These are phyloP conservation scores for Alternaria atra DNA, from an alignment of 2,329 filamentous ascomycete genomes.

Conservation along the genomic window DNA sequence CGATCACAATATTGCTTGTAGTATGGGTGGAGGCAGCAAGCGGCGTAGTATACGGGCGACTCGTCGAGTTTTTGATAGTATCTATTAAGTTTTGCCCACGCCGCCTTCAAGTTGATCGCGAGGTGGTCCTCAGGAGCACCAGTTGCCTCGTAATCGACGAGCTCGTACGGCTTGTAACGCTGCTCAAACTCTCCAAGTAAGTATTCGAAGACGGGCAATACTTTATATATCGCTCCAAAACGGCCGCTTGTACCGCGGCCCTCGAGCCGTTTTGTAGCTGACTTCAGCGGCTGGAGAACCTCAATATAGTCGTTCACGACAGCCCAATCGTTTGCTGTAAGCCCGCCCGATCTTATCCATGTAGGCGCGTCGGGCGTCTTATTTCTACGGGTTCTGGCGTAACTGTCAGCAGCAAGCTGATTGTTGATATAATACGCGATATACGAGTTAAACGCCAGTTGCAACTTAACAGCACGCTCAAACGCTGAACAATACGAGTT, in stretches of 20 bases:
- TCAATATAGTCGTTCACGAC: background rate
- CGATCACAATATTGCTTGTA: slow-evolving; percentile 13
- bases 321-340: background rate
- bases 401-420: too few relatives aligned
- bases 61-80: slow-evolving; percentile 12
- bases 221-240: background rate
- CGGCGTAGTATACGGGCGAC: slow-evolving; percentile 10
- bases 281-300: background rate
- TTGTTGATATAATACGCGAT: background rate
- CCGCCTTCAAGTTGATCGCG: slow-evolving; percentile 7
- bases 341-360: background rate
- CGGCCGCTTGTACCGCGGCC: background rate
- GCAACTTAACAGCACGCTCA: slow-evolving; percentile 3
- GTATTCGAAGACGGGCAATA: slow-evolving; percentile 6
- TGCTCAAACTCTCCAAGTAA: background rate
- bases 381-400: background rate
- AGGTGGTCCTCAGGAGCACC: slow-evolving; percentile 8
- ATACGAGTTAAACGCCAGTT: background rate
- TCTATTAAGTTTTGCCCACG: slow-evolving; percentile 2
- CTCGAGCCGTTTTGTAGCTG: background rate
- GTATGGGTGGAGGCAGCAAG: slow-evolving; percentile 7
- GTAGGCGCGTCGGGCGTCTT: background rate
- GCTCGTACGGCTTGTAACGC: background rate
- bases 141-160: background rate
- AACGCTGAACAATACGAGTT: background rate